Base-by-base conservation (phyloP, 2,329 filamentous ascomycete genomes). In the Aureobasidium sp. region DNA sequence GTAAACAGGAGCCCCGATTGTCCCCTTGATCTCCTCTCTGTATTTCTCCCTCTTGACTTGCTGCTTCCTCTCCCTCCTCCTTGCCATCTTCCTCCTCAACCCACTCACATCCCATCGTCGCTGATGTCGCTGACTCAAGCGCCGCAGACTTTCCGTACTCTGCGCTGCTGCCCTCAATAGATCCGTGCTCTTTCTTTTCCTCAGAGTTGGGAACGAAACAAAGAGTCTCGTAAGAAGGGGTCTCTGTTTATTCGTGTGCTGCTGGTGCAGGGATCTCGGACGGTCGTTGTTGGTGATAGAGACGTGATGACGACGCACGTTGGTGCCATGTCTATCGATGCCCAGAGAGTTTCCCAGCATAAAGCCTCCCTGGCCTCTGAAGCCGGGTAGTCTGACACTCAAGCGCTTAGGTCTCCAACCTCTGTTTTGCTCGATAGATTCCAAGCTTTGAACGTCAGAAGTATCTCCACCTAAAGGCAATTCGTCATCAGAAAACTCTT, bases 261-360 rank as follows among this genome's bases (percentile, higher is more conserved):
- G n/a, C n/a, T 16, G 41, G 10, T 39, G 21, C 6, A 39, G 15
- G 7, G 34, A 27, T 10, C 13, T 21, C 3, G 30, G 29, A 1
- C 5, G 27, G 15, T 48, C 15, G 27, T 16, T 32, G 27, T 30
- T 48, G 21, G 54, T 2, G 3, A 34, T 39, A n/a, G 49, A 48
- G n/a, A 74, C 55, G 72, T 75, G 36, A 69, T 77, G 63, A 70
- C 79, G 59, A 71, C 76, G 66, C 73, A 72, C 63, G 73, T 76
- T 75, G 10, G 64, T 78, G 66, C 65, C 78, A 70, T 71, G 76
- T 66, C 74, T 77, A 47, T 83, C 80, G 45, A 86, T 74, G 29
- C 82, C 83, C 0, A 85, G 72, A 3, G 80, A 81, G 67, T 85
- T 85, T 57, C 79, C 81, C 39, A 83, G 77, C 34, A 81, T 68